Conservation (phyloP, 345 rosid species). For the Eucalyptus camaldulensis region DNA sequence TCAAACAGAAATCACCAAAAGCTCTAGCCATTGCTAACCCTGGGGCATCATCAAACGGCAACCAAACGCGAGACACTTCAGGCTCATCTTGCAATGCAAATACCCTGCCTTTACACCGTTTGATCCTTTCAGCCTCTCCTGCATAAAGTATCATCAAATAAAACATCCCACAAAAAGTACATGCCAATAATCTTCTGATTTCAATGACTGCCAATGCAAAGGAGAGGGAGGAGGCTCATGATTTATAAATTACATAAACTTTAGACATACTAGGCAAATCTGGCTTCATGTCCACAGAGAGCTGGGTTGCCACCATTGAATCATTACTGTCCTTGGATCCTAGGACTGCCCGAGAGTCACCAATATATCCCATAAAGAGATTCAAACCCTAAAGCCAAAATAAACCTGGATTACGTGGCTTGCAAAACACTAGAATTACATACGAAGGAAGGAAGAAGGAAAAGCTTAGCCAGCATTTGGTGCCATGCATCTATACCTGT, state of each 20-base stretch:
- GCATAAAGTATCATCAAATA: neutral
- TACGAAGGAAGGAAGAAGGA: neutral
- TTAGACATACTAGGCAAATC: conserved; percentile 81
- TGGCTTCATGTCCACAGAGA: conserved; percentile 94
- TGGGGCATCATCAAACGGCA: conserved; percentile 99
- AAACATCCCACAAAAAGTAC: neutral
- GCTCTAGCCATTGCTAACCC: conserved; percentile 99
- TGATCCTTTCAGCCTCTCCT: conserved; percentile 99
- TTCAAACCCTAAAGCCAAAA: conserved; percentile 53
- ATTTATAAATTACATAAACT: neutral
- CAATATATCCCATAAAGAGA: conserved; percentile 93
- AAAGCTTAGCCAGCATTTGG: neutral
- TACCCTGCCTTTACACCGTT: conserved; percentile 91
- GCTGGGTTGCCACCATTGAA: conserved; percentile 79
- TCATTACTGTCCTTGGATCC: conserved; percentile 76
- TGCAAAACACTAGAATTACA: neutral
- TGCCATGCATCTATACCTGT: conserved; percentile 42
- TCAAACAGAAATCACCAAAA: conserved; percentile 96
- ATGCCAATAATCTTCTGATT: neutral
- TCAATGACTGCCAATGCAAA: neutral
- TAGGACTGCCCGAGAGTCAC: conserved; percentile 96
- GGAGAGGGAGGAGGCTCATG: neutral
- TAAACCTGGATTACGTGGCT: neutral
- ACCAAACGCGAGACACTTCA: conserved; percentile 95
- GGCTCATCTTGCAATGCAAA: conserved; percentile 99